Evolutionary conservation across 1,284 basidiomycete genomes (phyloP), one percentile per base, ranked within the genome.

Genomic region (Pulveroboletus ridleyi): DNA sequence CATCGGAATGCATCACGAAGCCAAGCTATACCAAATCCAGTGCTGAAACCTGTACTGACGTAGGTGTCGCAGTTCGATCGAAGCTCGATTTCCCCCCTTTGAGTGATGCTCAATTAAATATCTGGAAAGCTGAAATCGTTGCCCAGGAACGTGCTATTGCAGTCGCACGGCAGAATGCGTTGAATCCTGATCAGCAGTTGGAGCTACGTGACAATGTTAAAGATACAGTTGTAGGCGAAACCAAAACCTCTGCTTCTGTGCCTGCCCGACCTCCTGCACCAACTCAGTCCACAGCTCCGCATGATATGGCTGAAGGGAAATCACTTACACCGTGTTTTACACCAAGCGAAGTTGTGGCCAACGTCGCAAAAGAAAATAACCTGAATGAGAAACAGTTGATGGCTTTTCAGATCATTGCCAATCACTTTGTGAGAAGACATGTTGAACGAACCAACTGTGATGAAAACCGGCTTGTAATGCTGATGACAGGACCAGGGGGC

Each of bases 401-500:
- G 13, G 49, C 22, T 2, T 64, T 53, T 25, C 41, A 20, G 2
- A 64, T 65, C 2, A 64, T 65, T 7, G 10, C 58, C 0, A 13
- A 59, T 0, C 10, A 59, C 35, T 64, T 65, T 14, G 22, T 65
- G 3, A 47, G n/a, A 47, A 47, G 10, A 47, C 22, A 47, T n/a
- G 11, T 47, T 18, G 17, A 44, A 44, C 6, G 15, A 18, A 17
- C 42, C 29, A 29, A 29, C 15, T 7, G 14, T 18, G 15, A 18
- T 17, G 15, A 17, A 14, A 18, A 44, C 6, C 42, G 18, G 42
- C 42, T 44, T 17, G 42, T 44, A 7, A 44, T 44, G 42, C 15
- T 44, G 47, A 66, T 66, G 64, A 66, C 57, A 0, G 49, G 64
- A 4, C 60, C 60, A 0, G 60, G 64, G 2, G 65, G 64, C 9